Conservation (phyloP, 1,284 basidiomycete species). For the Leucoagaricus sp. region DNA sequence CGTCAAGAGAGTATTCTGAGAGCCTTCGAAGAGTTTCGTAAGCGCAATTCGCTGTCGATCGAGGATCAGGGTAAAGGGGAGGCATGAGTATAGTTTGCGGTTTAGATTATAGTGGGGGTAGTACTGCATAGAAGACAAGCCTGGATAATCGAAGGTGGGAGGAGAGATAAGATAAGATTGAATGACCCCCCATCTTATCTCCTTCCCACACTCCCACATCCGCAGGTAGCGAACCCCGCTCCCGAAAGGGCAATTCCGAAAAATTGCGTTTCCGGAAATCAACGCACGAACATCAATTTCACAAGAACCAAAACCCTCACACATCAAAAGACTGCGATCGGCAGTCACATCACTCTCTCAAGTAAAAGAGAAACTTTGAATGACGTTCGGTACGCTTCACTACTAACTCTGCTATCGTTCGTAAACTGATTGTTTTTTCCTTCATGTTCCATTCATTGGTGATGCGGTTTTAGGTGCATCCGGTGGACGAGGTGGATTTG, state of each 20-base stretch:
- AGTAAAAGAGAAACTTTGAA: background rate
- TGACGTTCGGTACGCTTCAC: constrained; percentile 26
- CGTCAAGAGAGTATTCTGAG: too few species aligned
- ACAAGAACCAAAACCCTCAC: too few species aligned
- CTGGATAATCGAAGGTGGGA: background rate
- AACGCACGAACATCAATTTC: background rate
- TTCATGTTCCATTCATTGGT: background rate
- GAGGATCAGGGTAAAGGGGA: too few species aligned
- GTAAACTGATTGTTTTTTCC: background rate
- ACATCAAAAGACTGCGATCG: background rate
- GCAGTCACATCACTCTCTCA: background rate
- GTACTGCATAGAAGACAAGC: too few species aligned
- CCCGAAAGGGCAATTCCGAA: constrained; percentile 14
- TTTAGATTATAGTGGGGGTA: too few species aligned
- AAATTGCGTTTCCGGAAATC: constrained; percentile 15
- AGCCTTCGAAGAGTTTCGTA: too few species aligned
- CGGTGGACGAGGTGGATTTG: constrained; percentile 57
- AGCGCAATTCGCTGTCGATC: too few species aligned
- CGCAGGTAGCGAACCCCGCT: background rate
- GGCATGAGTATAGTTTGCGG: too few species aligned
- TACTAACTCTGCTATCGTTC: background rate
- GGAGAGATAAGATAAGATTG: constrained; percentile 13
- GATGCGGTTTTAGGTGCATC: constrained; percentile 51
- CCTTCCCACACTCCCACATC: background rate
- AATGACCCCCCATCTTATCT: constrained; percentile 8